These are phyloP conservation scores for Tetracladium marchalianum DNA, from an alignment of 495 filamentous ascomycete genomes.

Conservation along the genomic window DNA sequence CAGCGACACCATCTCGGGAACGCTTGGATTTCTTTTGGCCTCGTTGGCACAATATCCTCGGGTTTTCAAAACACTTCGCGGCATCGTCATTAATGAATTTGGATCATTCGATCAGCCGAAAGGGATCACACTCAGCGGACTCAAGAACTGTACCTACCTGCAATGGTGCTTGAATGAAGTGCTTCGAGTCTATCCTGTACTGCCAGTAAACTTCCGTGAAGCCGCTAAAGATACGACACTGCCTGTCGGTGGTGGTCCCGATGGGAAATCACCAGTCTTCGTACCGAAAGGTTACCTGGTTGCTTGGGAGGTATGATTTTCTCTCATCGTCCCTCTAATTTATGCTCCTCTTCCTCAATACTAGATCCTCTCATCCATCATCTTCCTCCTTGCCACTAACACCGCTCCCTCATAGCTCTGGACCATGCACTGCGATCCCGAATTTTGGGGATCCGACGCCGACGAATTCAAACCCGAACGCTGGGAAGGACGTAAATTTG, in stretches of 20 bases:
- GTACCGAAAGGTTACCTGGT: conserved; percentile 30
- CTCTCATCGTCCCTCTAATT: conserved; percentile 17
- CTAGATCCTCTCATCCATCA: no score
- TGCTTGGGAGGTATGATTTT: conserved; percentile 19
- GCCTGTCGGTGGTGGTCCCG: conserved; percentile 40
- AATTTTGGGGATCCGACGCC: conserved; percentile 28
- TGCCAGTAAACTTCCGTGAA: conserved; percentile 38
- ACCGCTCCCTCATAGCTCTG: conserved; percentile 25
- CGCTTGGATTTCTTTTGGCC: conserved; percentile 34
- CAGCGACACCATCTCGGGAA: conserved; percentile 46
- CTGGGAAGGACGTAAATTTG: conserved; percentile 23
- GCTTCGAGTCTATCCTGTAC: conserved; percentile 31
- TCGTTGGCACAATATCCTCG: conserved; percentile 34
- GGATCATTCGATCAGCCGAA: conserved; percentile 14
- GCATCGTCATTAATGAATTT: conserved; percentile 22
- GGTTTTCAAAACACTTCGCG: conserved; percentile 35
- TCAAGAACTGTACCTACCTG: conserved; percentile 19
- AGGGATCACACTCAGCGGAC: conserved; percentile 19
- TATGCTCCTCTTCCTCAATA: conserved; percentile 12
- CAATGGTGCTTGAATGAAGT: conserved; percentile 13
- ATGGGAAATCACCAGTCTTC: conserved; percentile 37
- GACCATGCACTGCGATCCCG: conserved; percentile 27
- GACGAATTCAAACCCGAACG: conserved; percentile 27
- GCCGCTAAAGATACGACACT: conserved; percentile 34
- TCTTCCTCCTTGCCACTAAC: no score